Conservation (phyloP, 176 grass and related monocot species). For the Lolium multiflorum region DNA sequence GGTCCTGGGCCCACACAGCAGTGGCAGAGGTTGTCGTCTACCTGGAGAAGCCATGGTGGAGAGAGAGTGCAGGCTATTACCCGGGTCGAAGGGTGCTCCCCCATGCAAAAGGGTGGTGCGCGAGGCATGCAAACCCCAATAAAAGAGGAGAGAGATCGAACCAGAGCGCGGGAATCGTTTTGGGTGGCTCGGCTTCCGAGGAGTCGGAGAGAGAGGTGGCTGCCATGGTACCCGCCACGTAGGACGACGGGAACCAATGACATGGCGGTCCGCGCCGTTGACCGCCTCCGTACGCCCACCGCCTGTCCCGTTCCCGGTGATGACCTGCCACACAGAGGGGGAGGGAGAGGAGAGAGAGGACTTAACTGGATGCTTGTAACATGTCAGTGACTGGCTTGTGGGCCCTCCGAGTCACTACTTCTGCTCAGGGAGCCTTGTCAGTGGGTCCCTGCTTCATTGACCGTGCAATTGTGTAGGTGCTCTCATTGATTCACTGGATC, state of each 20-base stretch:
- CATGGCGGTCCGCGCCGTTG: constrained; percentile 66
- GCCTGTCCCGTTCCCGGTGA: constrained; percentile 22
- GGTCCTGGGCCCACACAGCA: neutral
- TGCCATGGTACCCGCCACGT: constrained; percentile 48
- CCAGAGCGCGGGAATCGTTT: constrained; percentile 3
- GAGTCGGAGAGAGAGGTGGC: constrained; percentile 30
- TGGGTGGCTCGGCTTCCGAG: neutral
- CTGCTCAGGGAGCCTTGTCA: constrained; percentile 36
- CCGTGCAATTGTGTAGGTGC: constrained; percentile 28
- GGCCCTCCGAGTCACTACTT: constrained; percentile 42
- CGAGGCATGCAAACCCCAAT: constrained; percentile 57
- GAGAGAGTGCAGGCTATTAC: constrained; percentile 54
- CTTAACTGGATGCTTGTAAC: constrained; percentile 16
- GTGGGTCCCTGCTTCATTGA: constrained; percentile 49
- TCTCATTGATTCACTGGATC: constrained; percentile 31
- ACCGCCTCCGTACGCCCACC: constrained; percentile 60
- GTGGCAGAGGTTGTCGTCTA: neutral
- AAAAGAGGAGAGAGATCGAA: constrained; percentile 66
- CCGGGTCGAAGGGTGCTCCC: constrained; percentile 56
- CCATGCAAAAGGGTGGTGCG: constrained; percentile 66
- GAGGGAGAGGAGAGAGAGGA: neutral
- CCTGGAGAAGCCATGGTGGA: constrained; percentile 28
- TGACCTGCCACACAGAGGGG: neutral
- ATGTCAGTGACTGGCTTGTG: constrained; percentile 37
- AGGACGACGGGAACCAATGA: constrained; percentile 37